phyloP scores from a whole-genome alignment of 345 rosid species.

The Acer campestre region DNA sequence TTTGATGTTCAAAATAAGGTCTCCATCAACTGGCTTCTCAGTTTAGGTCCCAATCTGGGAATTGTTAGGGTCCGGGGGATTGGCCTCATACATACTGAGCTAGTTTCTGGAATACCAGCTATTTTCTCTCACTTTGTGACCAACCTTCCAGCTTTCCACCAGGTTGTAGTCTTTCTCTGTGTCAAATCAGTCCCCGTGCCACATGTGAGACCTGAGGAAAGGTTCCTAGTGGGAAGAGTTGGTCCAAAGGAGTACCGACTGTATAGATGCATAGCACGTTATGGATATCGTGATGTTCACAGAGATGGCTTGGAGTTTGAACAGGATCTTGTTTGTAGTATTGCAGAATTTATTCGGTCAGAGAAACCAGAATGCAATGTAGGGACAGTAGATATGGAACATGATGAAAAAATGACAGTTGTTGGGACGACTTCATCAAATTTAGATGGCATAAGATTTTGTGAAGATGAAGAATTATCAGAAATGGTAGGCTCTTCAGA shows the following conservation, averaged over 20 bases:
- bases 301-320: slow-evolving; percentile 88
- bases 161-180: slow-evolving; percentile 90
- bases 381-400: slow-evolving; percentile 27
- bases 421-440: slow-evolving; percentile 73
- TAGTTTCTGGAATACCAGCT: slow-evolving; percentile 92
- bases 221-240: slow-evolving; percentile 84
- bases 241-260: slow-evolving; percentile 86
- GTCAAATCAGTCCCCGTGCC: slow-evolving; percentile 94
- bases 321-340: slow-evolving; percentile 77
- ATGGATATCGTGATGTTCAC: slow-evolving; percentile 90
- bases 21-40: slow-evolving; percentile 85
- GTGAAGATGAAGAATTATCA: slow-evolving; percentile 35
- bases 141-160: slow-evolving; percentile 99
- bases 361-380: slow-evolving; percentile 39
- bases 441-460: slow-evolving; percentile 51
- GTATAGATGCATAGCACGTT: slow-evolving; percentile 89
- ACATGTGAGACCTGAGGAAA: slow-evolving; percentile 83
- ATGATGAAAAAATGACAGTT: slow-evolving; percentile 67
- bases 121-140: slow-evolving; percentile 97
- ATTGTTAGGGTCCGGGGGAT: slow-evolving; percentile 86
- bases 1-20: slow-evolving; percentile 94
- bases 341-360: slow-evolving; percentile 77
- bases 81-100: slow-evolving; percentile 91
- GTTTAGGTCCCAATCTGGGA: slow-evolving; percentile 80
- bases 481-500: slow-evolving; percentile 30